Evolutionary conservation across 345 rosid genomes (phyloP), one percentile per base, ranked within the genome.

Genomic region (Acer campestre): DNA sequence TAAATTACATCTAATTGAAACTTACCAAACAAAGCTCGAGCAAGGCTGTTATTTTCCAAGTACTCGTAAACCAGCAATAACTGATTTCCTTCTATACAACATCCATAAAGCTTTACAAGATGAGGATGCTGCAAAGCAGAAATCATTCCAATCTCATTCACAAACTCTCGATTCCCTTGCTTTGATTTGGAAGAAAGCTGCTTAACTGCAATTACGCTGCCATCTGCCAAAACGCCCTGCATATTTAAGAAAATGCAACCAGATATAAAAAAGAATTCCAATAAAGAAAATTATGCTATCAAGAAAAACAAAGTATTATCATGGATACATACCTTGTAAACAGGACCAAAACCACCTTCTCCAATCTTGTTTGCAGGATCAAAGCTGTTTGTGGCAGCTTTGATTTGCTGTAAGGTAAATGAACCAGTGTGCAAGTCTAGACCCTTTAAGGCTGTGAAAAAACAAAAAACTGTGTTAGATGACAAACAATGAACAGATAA

Each of bases 1-100:
- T 18, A 27, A 27, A 5, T 53, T 17, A 25, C 17, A 58, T 40
- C 1, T 16, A 16, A 31, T 10, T 73, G 16, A 68, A 42, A 65
- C 65, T 84, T 79, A 90, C 94, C 97, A 49, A 92, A 89, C 27
- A 90, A 86, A 29, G 90, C 89, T 1, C 82, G 85, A 23, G 90
- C 85, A 64, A 92, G 97, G 79, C 90, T 82, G 77, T 92, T 90
- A 64, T 90, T 92, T 70, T 87, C 94, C 88, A 92, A 49, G 86
- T 90, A 90, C 80, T 92, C 94, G 25, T 92, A 92, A 10, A 92
- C 89, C 62, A 92, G 77, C 75, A 90, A 75, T 40, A 89, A 77
- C 74, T 92, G 88, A 68, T 84, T 88, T 78, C 87, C 87, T 80
- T 90, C 97, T 4, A 85, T 80, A 61, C 97, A 90, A 73, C 94